A percentile compares a stretch with the other conserved stretches of the same genome.
Evolutionary conservation across 257 asterid genomes (phyloP).

Genomic region (Cruciata laevipes): DNA sequence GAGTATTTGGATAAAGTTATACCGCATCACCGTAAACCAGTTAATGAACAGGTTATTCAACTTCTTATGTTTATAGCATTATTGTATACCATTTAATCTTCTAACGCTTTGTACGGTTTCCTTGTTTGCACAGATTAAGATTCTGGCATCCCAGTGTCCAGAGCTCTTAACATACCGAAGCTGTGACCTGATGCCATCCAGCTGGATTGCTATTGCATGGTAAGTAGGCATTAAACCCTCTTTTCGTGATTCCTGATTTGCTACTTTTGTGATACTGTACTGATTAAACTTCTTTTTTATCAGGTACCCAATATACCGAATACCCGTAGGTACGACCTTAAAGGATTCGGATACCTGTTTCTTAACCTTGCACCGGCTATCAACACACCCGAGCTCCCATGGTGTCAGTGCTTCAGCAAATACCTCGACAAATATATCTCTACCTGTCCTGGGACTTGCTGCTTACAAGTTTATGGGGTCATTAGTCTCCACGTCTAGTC

Average conservation of each 20-base stretch:
- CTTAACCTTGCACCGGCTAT: slow-evolving; percentile 35
- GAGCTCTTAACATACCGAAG: slow-evolving; percentile 57
- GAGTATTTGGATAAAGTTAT: slow-evolving; percentile 59
- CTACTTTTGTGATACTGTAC: neutral
- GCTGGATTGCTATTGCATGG: slow-evolving; percentile 96
- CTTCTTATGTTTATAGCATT: slow-evolving; percentile 7
- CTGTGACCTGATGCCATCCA: slow-evolving; percentile 71
- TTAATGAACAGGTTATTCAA: slow-evolving; percentile 47
- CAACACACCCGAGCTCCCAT: slow-evolving; percentile 46
- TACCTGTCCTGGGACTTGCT: slow-evolving; percentile 78
- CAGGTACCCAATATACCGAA: slow-evolving; percentile 57
- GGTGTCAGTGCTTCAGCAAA: slow-evolving; percentile 33
- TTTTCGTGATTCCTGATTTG: slow-evolving; percentile 6
- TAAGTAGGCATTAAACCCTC: slow-evolving; percentile 19
- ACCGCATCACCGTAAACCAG: slow-evolving; percentile 60
- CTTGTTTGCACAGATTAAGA: slow-evolving; percentile 43
- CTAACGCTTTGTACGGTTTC: slow-evolving; percentile 8
- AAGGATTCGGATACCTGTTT: slow-evolving; percentile 33
- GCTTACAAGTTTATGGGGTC: slow-evolving; percentile 66
- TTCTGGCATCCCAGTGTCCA: slow-evolving; percentile 50
- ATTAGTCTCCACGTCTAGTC: slow-evolving; percentile 43
- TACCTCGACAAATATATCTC: slow-evolving; percentile 40
- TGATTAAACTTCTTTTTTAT: neutral
- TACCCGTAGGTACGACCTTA: slow-evolving; percentile 35
- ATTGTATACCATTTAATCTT: slow-evolving; percentile 8